phyloP scores from a whole-genome alignment of 2,329 filamentous ascomycete species.

The Aspergillus hiratsukae region DNA sequence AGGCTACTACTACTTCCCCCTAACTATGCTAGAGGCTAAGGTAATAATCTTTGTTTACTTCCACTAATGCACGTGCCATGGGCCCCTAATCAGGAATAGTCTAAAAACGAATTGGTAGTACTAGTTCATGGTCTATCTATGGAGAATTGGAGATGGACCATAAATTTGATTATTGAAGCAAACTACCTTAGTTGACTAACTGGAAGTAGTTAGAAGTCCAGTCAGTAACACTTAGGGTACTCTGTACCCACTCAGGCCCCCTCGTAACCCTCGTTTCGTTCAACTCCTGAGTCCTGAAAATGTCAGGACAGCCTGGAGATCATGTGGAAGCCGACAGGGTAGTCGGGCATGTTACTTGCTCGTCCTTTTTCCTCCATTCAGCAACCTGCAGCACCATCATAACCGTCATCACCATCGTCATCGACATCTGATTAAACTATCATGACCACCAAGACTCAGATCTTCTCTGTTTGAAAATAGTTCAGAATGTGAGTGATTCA shows the following conservation, averaged over 20 bases:
- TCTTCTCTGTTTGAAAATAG: neutral
- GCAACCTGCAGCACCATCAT: neutral
- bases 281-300: neutral
- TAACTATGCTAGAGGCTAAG: no score
- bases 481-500: neutral
- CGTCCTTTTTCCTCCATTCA: neutral
- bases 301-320: neutral
- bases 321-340: neutral
- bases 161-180: no score
- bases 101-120: no score
- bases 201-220: neutral
- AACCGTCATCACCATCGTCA: neutral
- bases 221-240: no score
- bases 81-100: neutral
- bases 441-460: neutral
- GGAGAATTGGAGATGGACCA: no score
- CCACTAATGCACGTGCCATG: neutral
- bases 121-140: neutral
- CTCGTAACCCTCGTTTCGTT: neutral
- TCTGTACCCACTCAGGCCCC: no score
- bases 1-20: no score
- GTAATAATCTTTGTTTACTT: neutral
- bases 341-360: neutral
- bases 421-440: neutral
- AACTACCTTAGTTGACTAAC: neutral